phyloP scores from a whole-genome alignment of 768 basidiomycete genomes.

The Trichaptum fuscoviolaceum region DNA sequence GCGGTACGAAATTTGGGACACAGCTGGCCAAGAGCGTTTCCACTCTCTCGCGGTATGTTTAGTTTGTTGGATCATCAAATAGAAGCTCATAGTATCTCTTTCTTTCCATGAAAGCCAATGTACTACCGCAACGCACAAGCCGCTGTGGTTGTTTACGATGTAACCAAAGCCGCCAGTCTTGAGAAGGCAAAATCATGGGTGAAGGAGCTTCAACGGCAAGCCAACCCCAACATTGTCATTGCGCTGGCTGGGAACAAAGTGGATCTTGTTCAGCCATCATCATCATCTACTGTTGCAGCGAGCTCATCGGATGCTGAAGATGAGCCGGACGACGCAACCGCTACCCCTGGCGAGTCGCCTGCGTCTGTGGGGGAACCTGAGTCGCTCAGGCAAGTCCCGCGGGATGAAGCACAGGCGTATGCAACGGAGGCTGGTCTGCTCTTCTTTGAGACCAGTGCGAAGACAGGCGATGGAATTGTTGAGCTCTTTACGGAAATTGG shows the following conservation, averaged over 20 bases:
- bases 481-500: conserved; percentile 99
- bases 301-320: conserved; percentile 71
- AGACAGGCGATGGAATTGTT: conserved; percentile 92
- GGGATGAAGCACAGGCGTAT: conserved; percentile 95
- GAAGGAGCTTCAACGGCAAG: conserved; percentile 97
- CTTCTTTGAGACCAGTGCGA: conserved; percentile 97
- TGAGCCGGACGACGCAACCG: conserved; percentile 89
- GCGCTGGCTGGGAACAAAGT: conserved; percentile 98
- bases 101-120: conserved; percentile 65
- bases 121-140: conserved; percentile 98
- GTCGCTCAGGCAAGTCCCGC: conserved; percentile 81
- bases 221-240: conserved; percentile 98
- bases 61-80: conserved; percentile 9
- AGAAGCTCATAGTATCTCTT: conserved; percentile 15
- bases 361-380: conserved; percentile 55
- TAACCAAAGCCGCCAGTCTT: conserved; percentile 91
- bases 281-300: conserved; percentile 42
- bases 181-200: conserved; percentile 99
- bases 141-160: conserved; percentile 96
- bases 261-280: conserved; percentile 72
- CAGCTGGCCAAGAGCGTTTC: conserved; percentile 93
- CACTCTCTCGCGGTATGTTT: conserved; percentile 86
- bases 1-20: conserved; percentile 97
- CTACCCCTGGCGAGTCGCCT: conserved; percentile 68
- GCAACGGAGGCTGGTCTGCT: conserved; percentile 91